A percentile compares a stretch with the other conserved stretches of the same genome.
Evolutionary conservation across 148 eudicot species (phyloP).

Genomic region (Beta vulgaris): DNA sequence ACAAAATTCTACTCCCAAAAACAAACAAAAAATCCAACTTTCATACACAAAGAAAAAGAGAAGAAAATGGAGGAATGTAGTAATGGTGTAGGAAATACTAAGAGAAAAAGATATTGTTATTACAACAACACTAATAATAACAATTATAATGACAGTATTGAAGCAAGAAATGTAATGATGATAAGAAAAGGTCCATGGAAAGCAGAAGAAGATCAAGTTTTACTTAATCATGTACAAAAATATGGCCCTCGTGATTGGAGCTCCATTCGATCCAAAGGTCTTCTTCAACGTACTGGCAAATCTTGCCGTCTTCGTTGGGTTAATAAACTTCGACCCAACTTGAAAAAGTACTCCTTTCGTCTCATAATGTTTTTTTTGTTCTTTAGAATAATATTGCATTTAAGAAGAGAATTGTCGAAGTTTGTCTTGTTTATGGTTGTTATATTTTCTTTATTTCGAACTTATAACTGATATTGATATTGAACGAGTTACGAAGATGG

Average conservation of each 20-base stretch:
- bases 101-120: not conserved
- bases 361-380: not conserved
- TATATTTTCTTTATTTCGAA: too few relatives aligned
- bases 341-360: constrained; percentile 51
- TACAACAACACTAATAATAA: not conserved
- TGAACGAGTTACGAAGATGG: too few relatives aligned
- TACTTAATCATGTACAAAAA: constrained; percentile 54
- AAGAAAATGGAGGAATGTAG: constrained; percentile 12
- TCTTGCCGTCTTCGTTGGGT: constrained; percentile 98
- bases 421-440: too few relatives aligned
- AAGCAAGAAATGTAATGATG: not conserved
- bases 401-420: too few relatives aligned
- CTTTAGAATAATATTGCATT: too few relatives aligned
- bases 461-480: too few relatives aligned
- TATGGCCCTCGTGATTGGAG: constrained; percentile 93
- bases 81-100: not conserved
- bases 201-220: constrained; percentile 72
- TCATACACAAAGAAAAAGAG: too few relatives aligned
- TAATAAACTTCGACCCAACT: constrained; percentile 83
- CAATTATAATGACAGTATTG: not conserved
- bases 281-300: constrained; percentile 78
- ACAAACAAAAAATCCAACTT: constrained; percentile 4
- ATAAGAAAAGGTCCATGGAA: constrained; percentile 87
- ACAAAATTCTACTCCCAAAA: too few relatives aligned
- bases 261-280: constrained; percentile 99